Evolutionary conservation across 2,329 filamentous ascomycete species (phyloP), one percentile per base, ranked within the genome.

Genomic region (Talaromyces sp.): DNA sequence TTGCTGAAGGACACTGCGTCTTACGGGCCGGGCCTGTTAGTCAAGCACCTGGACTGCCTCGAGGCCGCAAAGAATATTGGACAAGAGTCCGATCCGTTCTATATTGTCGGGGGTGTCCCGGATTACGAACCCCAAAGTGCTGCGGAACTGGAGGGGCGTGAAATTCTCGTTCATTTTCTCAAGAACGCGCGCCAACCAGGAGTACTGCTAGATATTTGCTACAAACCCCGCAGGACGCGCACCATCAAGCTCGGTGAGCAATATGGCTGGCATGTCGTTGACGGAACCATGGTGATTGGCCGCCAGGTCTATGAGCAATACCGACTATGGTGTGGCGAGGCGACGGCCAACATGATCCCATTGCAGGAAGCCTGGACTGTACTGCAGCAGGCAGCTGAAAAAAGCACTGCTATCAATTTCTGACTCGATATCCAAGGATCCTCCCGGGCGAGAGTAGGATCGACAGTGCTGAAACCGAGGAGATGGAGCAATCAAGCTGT

Each of bases 131-230:
- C 75, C 2, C 60, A 64, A 33, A 73, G 68, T 0, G 47, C 65
- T 0, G 59, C 65, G 9, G 76, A 79, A 61, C 56, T 71, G 44
- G 65, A 60, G 6, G 70, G 69, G 0, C 65, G 64, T 6, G 66
- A 59, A 1, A 67, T 72, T 7, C 51, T 77, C 6, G 65, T 69
- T 7, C 59, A 65, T 16, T 72, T 76, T 23, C 66, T 78, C 2
- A 57, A 65, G 2, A 63, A 60, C 3, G 59, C 64, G 0, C 47
- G 27, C 30, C 36, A 64, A 5, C 74, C 70, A 59, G 76, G 76
- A 0, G 69, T 78, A 0, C 57, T 79, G 60, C 62, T 79, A 40
- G 77, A 79, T 34, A 78, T 79, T 75, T 79, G 77, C 63, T 79
- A 76, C 66, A 78, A 79, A 64, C 77, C 76, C 1, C 65, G 74